Base-by-base conservation (phyloP, 148 eudicot genomes). In the Mesembryanthemum crystallinum region DNA sequence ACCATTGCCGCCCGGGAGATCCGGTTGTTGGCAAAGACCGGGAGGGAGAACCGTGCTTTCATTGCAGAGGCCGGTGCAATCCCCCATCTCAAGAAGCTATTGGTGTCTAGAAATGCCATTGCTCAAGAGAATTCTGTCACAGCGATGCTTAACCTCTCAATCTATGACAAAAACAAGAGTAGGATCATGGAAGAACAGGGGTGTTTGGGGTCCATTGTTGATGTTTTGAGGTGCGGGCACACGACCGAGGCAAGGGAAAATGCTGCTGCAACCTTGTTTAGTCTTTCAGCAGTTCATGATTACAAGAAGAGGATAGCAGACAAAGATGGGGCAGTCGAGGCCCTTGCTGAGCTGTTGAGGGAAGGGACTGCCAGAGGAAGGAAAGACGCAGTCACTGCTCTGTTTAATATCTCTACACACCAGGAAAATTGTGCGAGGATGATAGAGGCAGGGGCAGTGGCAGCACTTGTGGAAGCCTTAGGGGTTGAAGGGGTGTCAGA, bases 101-200 rank as follows among this genome's bases (percentile, higher is more conserved):
- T 94, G 64, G 71, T 75, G 1, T 91, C 95, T 23, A 28, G 61
- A 1, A 86, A 88, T 73, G 82, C 88, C 11, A 78, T 84, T 72
- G 92, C 97, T 66, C 98, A 94, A 70, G 98, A 94, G 83, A 91
- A 92, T 70, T 90, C 98, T 2, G 98, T 94, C 37, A 94, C 98
- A 5, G 98, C 98, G 20, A 80, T 94, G 78, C 85, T 94, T 7
- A 94, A 94, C 76, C 65, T 94, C 17, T 94, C 98, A 0, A 94
- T 94, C 27, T 81, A 86, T 63, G 95, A 86, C 51, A 88, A 87
- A 84, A 94, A 92, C 52, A 94, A 91, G 65, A 55, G 84, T 57
- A 74, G 58, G 59, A 92, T 94, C 33, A 82, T 94, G 87, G 88
- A 87, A 43, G 96, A 88, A 76, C 78, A 80, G 79, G 93, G 87